Base-by-base conservation (phyloP, 768 basidiomycete species). In the Leucosporidium scottii region DNA sequence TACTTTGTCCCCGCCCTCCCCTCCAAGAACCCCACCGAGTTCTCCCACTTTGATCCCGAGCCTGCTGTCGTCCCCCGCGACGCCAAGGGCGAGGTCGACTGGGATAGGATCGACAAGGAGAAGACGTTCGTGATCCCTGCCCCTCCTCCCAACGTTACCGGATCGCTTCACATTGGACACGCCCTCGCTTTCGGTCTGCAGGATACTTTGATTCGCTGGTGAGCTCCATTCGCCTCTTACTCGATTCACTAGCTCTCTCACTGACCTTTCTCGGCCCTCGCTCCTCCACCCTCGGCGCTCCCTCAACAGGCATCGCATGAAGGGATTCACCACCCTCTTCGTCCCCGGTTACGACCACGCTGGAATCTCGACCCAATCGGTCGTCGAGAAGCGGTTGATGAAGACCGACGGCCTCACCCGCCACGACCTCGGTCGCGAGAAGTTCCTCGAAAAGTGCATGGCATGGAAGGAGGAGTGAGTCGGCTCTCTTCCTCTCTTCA, bases 261-360 rank as follows among this genome's bases (percentile, higher is more conserved):
- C 28, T 50, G 36, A 20, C 5, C n/a, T 47, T 34, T 10, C 47
- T 51, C 31, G 50, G 21, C 48, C 5, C 23, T 21, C 31, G n/a
- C n/a, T n/a, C 39, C 27, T 51, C n/a, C 6, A 20, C 47, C 51
- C 28, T 34, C 23, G 59, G 13, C n/a, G 25, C 31, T 31, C 21
- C 23, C 13, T 21, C 34, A 50, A 21, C 64, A 92, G 90, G 91
- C 91, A 93, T 78, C 91, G 94, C 44, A 99, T 98, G 96, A 80
- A 88, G 50, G 94, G 94, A 2, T 90, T 87, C 79, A 91, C 90
- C 15, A 88, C 89, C 0, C 81, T 98, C 0, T 98, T 88, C 75
- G 84, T 87, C 3, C 96, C 96, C 0, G 96, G 96, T 21, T 99
- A 93, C 76, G 96, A 99, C 79, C 96, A 99, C 75, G 96, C 96